Conservation (phyloP, 2,329 filamentous ascomycete species). For the Huntiella savannae region DNA sequence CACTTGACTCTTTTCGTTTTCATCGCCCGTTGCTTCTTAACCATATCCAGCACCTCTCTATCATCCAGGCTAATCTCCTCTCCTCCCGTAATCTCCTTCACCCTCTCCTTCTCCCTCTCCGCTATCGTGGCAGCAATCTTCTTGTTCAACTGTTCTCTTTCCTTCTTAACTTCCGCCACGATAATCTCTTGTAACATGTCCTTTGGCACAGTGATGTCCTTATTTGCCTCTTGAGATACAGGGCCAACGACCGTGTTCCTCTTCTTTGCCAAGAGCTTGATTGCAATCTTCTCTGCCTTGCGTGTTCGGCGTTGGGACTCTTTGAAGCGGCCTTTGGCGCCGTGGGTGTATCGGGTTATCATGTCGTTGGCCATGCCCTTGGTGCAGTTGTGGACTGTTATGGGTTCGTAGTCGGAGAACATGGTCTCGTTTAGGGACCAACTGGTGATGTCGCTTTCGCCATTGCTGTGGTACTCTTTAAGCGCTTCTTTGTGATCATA, state of each 20-base stretch:
- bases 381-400: conserved; percentile 39
- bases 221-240: conserved; percentile 15
- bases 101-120: neutral
- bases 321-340: conserved; percentile 47
- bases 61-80: neutral
- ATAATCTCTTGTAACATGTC: neutral
- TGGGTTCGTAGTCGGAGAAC: conserved; percentile 19
- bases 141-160: neutral
- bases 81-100: neutral
- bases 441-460: too few species aligned
- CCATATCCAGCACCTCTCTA: neutral
- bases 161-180: neutral
- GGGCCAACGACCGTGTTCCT: conserved; percentile 37
- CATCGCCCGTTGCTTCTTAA: neutral
- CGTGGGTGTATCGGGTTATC: conserved; percentile 82
- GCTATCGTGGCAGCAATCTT: neutral
- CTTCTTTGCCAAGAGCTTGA: conserved; percentile 23
- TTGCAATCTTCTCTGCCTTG: conserved; percentile 23
- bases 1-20: too few species aligned
- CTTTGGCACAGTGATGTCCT: neutral
- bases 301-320: conserved; percentile 32
- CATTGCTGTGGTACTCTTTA: neutral
- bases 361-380: conserved; percentile 74
- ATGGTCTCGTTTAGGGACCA: too few species aligned
- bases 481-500: conserved; percentile 25